Evolutionary conservation across 1,284 basidiomycete genomes (phyloP).

Genomic region (Puccinia horiana): DNA sequence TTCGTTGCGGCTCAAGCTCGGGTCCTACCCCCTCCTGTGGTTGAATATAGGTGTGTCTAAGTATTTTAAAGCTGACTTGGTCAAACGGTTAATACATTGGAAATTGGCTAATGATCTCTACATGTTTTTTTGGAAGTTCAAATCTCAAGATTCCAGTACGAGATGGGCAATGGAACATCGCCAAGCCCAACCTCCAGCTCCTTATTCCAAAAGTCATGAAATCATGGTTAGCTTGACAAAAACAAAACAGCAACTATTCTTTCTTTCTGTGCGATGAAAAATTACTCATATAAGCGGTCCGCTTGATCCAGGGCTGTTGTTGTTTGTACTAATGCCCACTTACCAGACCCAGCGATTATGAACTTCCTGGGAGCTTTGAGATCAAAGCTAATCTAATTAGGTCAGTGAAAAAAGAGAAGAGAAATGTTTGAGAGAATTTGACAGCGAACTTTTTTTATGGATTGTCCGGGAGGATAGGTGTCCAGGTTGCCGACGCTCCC

Average conservation of each 20-base stretch:
- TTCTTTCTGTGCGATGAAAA: not conserved
- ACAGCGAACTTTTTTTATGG: not conserved
- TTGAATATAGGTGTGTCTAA: constrained; percentile 17
- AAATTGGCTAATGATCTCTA: not conserved
- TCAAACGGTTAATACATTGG: not conserved
- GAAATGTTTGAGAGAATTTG: not conserved
- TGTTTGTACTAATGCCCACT: not conserved
- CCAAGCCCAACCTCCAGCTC: constrained; percentile 8
- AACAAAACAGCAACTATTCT: not conserved
- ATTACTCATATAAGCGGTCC: not conserved
- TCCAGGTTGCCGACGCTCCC: constrained; percentile 5
- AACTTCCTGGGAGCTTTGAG: constrained; percentile 22
- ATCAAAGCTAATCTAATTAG: constrained; percentile 11
- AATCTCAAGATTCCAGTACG: not conserved
- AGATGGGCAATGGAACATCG: constrained; percentile 43
- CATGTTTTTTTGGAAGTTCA: not conserved
- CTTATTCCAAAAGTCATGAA: not conserved
- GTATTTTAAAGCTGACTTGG: not conserved
- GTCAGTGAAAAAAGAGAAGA: not conserved
- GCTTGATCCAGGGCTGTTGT: constrained; percentile 23
- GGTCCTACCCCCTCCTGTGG: constrained; percentile 19
- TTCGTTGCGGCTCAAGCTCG: constrained; percentile 27
- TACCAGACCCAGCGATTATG: not conserved
- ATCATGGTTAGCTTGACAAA: constrained; percentile 12
- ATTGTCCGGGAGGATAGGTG: not conserved